Conservation (phyloP, 1,139 yeast species). For the Magnusiomyces tetraspermus region DNA sequence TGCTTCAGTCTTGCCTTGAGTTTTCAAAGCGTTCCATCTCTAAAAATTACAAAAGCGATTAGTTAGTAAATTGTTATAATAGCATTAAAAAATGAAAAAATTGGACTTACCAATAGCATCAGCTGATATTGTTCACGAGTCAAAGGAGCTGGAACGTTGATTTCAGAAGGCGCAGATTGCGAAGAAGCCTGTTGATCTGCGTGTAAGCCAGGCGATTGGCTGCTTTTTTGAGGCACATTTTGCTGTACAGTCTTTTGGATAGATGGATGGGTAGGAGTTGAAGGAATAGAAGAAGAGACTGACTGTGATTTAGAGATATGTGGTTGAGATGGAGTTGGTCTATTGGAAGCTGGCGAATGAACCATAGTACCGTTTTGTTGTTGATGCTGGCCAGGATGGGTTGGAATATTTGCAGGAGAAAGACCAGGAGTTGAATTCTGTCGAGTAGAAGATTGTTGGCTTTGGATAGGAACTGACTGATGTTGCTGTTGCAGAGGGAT, state of each 20-base stretch:
- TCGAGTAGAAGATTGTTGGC: not conserved
- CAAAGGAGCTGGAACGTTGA: conserved; percentile 23
- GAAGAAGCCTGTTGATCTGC: not conserved
- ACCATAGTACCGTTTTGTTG: not conserved
- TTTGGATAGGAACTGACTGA: not conserved
- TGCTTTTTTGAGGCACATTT: not conserved
- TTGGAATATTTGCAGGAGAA: not conserved
- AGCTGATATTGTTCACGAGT: conserved; percentile 32
- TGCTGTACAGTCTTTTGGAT: not conserved
- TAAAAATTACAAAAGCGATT: conserved; percentile 14
- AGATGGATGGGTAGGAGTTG: conserved; percentile 1
- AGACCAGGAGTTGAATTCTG: not conserved
- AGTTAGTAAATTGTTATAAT: not conserved
- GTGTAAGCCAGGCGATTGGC: not conserved
- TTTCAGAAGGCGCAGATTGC: not conserved
- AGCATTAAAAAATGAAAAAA: not conserved
- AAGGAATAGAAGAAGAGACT: not conserved
- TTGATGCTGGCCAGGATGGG: not conserved
- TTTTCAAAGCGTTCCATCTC: conserved; percentile 36
- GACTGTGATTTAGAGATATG: not conserved
- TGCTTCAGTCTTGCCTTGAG: conserved; percentile 29
- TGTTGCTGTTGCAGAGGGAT: not conserved
- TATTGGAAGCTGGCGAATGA: not conserved
- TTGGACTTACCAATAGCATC: conserved; percentile 27
- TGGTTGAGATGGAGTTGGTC: not conserved